phyloP scores from a whole-genome alignment of 352 stramenopile genomes.

The Paralagenidium karlingii region DNA sequence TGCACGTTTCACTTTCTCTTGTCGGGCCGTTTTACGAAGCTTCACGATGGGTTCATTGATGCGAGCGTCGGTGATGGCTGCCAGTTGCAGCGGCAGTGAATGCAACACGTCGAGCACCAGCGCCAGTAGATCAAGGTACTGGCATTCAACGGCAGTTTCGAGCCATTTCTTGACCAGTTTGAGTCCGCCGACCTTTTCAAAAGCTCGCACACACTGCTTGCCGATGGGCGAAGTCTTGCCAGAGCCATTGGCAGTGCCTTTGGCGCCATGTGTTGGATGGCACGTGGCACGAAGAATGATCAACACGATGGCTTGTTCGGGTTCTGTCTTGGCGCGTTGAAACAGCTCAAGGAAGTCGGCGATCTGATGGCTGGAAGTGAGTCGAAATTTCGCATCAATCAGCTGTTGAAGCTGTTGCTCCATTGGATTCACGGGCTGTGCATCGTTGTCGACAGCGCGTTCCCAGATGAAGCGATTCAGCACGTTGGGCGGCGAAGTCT shows the following conservation, averaged over 20 bases:
- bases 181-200: conserved; percentile 59
- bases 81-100: conserved; percentile 66
- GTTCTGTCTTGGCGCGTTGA: conserved; percentile 43
- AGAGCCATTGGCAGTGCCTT: conserved; percentile 5
- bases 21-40: conserved; percentile 59
- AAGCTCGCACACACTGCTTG: conserved; percentile 46
- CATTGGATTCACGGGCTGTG: conserved; percentile 15
- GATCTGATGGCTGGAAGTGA: conserved; percentile 34
- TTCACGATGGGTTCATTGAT: conserved; percentile 85
- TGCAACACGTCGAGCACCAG: conserved; percentile 74
- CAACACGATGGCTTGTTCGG: conserved; percentile 54
- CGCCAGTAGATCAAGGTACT: conserved; percentile 69
- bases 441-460: conserved; percentile 4
- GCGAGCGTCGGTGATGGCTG: conserved; percentile 75
- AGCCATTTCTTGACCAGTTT: conserved; percentile 72
- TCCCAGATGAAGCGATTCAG: conserved; percentile 19
- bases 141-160: conserved; percentile 60
- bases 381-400: conserved; percentile 36
- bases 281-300: conserved; percentile 57
- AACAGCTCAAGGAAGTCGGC: conserved; percentile 48
- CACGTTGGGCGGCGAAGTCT: no score
- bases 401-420: conserved; percentile 39
- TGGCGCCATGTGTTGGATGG: conserved; percentile 1
- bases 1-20: conserved; percentile 65
- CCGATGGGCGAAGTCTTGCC: no score